These are phyloP conservation scores for Proliferodiscus dingleyae DNA, from an alignment of 2,329 filamentous ascomycete genomes.

Conservation along the genomic window DNA sequence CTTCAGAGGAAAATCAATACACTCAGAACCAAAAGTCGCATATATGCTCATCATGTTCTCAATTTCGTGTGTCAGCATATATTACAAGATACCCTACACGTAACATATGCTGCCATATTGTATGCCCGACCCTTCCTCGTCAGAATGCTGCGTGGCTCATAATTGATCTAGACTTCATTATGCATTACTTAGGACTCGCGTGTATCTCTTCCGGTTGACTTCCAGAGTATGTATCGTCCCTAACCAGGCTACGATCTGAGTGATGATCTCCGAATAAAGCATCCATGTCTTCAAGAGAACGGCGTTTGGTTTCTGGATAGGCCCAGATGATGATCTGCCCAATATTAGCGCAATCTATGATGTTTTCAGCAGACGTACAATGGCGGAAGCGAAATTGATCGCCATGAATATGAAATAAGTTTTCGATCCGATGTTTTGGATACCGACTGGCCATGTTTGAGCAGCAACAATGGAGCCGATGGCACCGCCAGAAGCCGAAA, in stretches of 20 bases:
- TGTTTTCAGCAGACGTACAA: no score
- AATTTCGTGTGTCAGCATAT: no score
- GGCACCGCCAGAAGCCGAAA: conserved; percentile 50
- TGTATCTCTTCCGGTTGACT: neutral
- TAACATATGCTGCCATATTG: no score
- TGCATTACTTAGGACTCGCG: neutral
- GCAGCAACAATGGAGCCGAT: conserved; percentile 50
- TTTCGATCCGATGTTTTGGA: conserved; percentile 44
- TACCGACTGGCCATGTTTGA: conserved; percentile 52
- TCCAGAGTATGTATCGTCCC: neutral
- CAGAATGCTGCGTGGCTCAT: no score
- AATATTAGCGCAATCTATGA: neutral
- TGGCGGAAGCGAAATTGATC: conserved; percentile 44
- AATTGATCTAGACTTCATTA: no score
- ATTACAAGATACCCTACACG: no score
- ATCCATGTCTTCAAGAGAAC: conserved; percentile 43
- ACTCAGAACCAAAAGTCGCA: no score
- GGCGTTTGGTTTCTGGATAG: conserved; percentile 44
- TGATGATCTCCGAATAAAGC: conserved; percentile 32
- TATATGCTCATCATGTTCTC: no score
- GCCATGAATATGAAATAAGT: conserved; percentile 56
- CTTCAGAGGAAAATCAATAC: no score
- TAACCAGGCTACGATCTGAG: neutral
- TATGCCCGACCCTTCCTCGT: no score
- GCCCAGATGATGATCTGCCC: conserved; percentile 37